These are phyloP conservation scores for Mortierella polycephala DNA, from an alignment of 371 early-diverging fungal genomes.

Conservation along the genomic window DNA sequence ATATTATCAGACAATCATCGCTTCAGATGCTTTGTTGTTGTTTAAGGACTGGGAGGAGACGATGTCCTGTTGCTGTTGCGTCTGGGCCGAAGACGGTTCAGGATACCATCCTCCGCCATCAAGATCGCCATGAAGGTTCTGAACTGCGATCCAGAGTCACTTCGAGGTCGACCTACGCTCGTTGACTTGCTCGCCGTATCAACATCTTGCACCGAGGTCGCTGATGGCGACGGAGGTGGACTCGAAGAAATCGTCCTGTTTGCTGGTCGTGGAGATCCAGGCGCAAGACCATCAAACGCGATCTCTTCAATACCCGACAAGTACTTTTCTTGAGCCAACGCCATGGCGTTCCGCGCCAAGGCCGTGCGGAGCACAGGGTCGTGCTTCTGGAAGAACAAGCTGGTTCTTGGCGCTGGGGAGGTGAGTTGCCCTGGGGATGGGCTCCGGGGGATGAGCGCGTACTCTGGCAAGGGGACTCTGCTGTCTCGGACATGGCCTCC, in stretches of 20 bases:
- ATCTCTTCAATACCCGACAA: conserved; percentile 42
- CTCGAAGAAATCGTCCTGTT: conserved; percentile 5
- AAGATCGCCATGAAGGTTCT: conserved; percentile 35
- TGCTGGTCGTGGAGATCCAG: conserved; percentile 9
- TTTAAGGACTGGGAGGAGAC: conserved; percentile 20
- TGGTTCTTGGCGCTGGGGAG: conserved; percentile 29
- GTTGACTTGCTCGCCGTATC: not conserved
- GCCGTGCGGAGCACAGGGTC: conserved; percentile 42
- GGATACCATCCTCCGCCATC: conserved; percentile 34
- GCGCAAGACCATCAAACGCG: conserved; percentile 18
- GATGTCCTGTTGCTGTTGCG: conserved; percentile 10
- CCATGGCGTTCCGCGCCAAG: conserved; percentile 31
- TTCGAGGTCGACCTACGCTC: conserved; percentile 11
- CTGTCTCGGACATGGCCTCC: conserved; percentile 7
- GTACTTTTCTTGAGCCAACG: conserved; percentile 40
- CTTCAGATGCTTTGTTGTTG: not conserved
- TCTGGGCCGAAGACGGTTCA: conserved; percentile 32
- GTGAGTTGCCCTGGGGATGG: conserved; percentile 23
- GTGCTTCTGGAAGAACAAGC: conserved; percentile 44
- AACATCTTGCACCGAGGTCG: not conserved
- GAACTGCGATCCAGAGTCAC: conserved; percentile 31
- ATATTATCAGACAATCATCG: too few species aligned
- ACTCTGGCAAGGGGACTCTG: not conserved
- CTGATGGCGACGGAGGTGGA: conserved; percentile 1
- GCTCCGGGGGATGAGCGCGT: conserved; percentile 17